These are phyloP conservation scores for Lachancea nothofagi DNA, from an alignment of 805 yeast genomes.

Conservation along the genomic window DNA sequence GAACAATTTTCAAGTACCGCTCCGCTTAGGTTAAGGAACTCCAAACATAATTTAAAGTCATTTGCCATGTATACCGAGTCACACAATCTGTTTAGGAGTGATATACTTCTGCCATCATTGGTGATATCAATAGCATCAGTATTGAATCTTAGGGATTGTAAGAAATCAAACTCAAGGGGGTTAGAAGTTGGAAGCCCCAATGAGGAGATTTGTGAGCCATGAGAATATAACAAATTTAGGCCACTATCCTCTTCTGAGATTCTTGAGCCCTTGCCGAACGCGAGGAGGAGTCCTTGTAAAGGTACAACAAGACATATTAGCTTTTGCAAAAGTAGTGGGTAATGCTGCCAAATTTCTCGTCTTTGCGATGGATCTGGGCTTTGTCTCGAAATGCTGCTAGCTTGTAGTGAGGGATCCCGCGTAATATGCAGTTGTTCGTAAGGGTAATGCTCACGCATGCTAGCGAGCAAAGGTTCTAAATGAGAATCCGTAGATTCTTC, in stretches of 20 bases:
- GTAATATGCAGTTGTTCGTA: too few species aligned
- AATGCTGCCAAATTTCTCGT: constrained; percentile 4
- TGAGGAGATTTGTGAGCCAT: too few species aligned
- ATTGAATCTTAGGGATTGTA: too few species aligned
- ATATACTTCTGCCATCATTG: background rate
- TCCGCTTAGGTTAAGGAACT: background rate
- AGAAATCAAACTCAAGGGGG: too few species aligned
- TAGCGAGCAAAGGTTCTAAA: too few species aligned
- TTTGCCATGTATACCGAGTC: background rate
- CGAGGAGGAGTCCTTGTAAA: background rate
- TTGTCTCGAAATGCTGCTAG: too few species aligned
- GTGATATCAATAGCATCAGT: background rate
- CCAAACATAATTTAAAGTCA: background rate
- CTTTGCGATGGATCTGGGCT: too few species aligned
- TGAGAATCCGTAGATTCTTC: too few species aligned
- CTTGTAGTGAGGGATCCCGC: too few species aligned
- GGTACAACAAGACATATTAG: constrained; percentile 4
- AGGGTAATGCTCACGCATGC: too few species aligned
- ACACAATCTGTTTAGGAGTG: background rate
- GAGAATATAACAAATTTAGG: background rate
- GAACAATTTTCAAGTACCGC: background rate
- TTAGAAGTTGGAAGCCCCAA: too few species aligned
- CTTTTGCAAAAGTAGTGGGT: constrained; percentile 1
- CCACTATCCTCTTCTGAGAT: background rate
- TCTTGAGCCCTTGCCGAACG: background rate